A percentile compares a stretch with the other conserved stretches of the same genome.
Conservation (phyloP, 164 flowering plant species). For the Cinnamomum micranthum region DNA sequence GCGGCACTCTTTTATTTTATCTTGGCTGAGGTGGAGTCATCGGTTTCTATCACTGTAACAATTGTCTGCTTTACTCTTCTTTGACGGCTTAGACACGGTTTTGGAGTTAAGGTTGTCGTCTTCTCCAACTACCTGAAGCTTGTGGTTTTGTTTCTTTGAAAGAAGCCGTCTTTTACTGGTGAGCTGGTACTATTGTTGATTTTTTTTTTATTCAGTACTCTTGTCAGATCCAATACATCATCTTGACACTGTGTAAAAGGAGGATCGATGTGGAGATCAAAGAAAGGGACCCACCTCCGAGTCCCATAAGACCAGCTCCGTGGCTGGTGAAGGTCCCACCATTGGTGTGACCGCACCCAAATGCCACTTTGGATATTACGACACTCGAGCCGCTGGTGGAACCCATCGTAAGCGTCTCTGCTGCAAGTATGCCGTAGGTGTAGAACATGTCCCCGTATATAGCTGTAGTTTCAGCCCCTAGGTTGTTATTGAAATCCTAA, state of each 20-base stretch:
- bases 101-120: background rate
- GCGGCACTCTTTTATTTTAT: background rate
- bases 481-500: too few relatives aligned
- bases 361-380: too few relatives aligned
- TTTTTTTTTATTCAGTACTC: background rate
- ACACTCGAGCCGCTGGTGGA: too few relatives aligned
- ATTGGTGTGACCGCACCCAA: too few relatives aligned
- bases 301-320: too few relatives aligned
- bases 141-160: background rate
- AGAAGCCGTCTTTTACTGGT: background rate
- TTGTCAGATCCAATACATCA: background rate
- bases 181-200: background rate
- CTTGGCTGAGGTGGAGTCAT: background rate
- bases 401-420: too few relatives aligned
- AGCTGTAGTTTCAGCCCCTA: too few relatives aligned
- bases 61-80: background rate
- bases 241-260: background rate
- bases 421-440: too few relatives aligned
- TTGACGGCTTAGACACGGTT: background rate
- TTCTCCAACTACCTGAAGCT: background rate
- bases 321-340: too few relatives aligned
- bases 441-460: too few relatives aligned
- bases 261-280: background rate
- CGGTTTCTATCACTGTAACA: background rate
- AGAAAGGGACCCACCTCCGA: too few relatives aligned